Evolutionary conservation across 2,329 filamentous ascomycete genomes (phyloP).

Genomic region (Leptographium procerum): DNA sequence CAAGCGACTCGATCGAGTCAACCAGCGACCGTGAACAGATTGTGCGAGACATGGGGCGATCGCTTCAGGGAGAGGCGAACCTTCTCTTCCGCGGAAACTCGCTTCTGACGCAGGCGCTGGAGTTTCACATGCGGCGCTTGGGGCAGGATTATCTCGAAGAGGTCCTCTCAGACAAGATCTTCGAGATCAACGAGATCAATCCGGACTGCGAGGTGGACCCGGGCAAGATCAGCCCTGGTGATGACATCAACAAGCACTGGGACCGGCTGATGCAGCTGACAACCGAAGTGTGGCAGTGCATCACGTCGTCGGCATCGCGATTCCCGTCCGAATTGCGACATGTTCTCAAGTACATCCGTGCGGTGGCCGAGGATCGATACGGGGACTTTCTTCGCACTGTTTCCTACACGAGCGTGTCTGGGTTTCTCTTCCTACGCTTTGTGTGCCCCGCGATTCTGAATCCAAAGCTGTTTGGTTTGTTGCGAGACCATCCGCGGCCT

Average conservation of each 20-base stretch:
- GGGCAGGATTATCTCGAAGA: constrained; percentile 90
- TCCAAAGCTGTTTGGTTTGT: constrained; percentile 80
- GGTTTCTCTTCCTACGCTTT: constrained; percentile 88
- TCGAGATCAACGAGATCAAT: constrained; percentile 82
- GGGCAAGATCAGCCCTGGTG: constrained; percentile 52
- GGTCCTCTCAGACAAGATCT: constrained; percentile 71
- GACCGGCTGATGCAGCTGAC: constrained; percentile 62
- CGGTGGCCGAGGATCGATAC: constrained; percentile 88
- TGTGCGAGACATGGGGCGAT: constrained; percentile 67
- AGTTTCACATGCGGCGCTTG: constrained; percentile 89
- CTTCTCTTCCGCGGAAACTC: constrained; percentile 93
- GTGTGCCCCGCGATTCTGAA: constrained; percentile 95
- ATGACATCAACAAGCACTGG: constrained; percentile 80
- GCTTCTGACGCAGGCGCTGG: constrained; percentile 80
- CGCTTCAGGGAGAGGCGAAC: constrained; percentile 78
- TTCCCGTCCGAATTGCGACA: constrained; percentile 73
- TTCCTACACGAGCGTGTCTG: constrained; percentile 86
- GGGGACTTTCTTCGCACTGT: constrained; percentile 85
- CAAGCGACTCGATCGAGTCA: constrained; percentile 55
- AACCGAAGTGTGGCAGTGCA: constrained; percentile 75
- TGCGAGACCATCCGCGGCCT: constrained; percentile 70
- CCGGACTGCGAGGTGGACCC: constrained; percentile 94
- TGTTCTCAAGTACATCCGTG: constrained; percentile 82
- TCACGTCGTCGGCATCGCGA: constrained; percentile 59
- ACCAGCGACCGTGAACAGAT: constrained; percentile 57